A percentile compares a stretch with the other conserved stretches of the same genome.
phyloP scores from a whole-genome alignment of 1,139 yeast genomes.

The Cylindricascospora bacillispora region DNA sequence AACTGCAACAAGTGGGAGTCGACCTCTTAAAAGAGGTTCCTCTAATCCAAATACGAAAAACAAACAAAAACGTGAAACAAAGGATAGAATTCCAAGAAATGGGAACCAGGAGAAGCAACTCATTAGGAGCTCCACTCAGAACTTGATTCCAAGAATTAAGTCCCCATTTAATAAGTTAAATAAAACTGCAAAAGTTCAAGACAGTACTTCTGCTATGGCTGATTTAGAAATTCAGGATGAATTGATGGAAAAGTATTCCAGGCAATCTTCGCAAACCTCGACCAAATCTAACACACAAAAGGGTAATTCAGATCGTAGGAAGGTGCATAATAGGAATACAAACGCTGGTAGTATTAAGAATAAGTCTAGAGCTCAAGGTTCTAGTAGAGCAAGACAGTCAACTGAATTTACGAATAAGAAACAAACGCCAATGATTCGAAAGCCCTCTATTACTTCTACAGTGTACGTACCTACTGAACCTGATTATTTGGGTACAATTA shows the following conservation, averaged over 20 bases:
- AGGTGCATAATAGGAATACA: too few species aligned
- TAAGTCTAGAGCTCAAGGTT: not conserved
- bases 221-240: not conserved
- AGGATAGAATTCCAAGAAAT: constrained; percentile 1
- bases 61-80: constrained; percentile 1
- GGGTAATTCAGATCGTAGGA: too few species aligned
- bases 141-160: not conserved
- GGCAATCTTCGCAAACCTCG: constrained; percentile 2
- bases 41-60: constrained; percentile 1
- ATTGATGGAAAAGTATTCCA: not conserved
- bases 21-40: not conserved
- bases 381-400: not conserved
- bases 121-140: constrained; percentile 1
- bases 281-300: constrained; percentile 1
- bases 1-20: not conserved
- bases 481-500: not conserved
- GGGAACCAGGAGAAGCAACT: constrained; percentile 1
- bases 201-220: not conserved
- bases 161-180: not conserved
- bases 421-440: constrained; percentile 4
- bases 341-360: constrained; percentile 4
- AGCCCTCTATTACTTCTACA: not conserved
- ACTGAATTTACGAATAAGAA: constrained; percentile 8
- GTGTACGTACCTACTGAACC: not conserved
- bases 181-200: not conserved